Percentiles rank a stretch among this genome's conserved stretches.
Evolutionary conservation across 2,329 filamentous ascomycete genomes (phyloP).

Genomic region (Aspergillus candidus): DNA sequence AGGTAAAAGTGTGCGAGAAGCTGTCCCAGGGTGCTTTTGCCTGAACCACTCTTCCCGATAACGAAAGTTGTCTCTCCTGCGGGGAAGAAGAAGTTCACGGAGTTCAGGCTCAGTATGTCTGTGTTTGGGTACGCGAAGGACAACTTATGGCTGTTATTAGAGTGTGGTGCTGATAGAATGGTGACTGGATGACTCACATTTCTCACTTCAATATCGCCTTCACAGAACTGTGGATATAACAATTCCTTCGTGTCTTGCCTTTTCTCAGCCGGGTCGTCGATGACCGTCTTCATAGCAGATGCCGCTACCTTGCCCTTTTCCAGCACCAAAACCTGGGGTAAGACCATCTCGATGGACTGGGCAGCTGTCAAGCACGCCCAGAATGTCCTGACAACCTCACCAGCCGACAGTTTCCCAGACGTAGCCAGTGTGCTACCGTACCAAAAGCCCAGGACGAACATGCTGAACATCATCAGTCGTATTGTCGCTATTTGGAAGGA

Average conservation of each 20-base stretch:
- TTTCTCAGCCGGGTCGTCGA: constrained; percentile 22
- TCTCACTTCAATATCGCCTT: constrained; percentile 63
- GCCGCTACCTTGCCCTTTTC: constrained; percentile 75
- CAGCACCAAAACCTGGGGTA: constrained; percentile 71
- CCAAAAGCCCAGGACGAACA: constrained; percentile 89
- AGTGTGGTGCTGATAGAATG: not conserved
- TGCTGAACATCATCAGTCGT: constrained; percentile 65
- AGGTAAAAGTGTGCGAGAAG: constrained; percentile 73
- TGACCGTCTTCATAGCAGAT: constrained; percentile 51
- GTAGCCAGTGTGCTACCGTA: constrained; percentile 69
- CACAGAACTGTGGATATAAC: constrained; percentile 41
- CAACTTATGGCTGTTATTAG: constrained; percentile 48
- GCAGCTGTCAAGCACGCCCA: constrained; percentile 73
- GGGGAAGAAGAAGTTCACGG: constrained; percentile 63
- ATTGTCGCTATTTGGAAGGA: constrained; percentile 67
- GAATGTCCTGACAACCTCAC: constrained; percentile 73
- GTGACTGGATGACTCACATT: constrained; percentile 45
- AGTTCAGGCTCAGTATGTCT: constrained; percentile 52
- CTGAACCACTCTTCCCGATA: constrained; percentile 80
- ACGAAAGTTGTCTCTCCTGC: constrained; percentile 71
- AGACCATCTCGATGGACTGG: constrained; percentile 64
- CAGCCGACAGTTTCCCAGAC: constrained; percentile 52
- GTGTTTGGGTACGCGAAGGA: constrained; percentile 75
- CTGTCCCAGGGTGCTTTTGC: constrained; percentile 83
- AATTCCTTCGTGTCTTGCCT: constrained; percentile 25